Percentiles rank a stretch among this genome's conserved stretches.
Conservation (phyloP, 208 protist genomes). For the Leishmania tropica region DNA sequence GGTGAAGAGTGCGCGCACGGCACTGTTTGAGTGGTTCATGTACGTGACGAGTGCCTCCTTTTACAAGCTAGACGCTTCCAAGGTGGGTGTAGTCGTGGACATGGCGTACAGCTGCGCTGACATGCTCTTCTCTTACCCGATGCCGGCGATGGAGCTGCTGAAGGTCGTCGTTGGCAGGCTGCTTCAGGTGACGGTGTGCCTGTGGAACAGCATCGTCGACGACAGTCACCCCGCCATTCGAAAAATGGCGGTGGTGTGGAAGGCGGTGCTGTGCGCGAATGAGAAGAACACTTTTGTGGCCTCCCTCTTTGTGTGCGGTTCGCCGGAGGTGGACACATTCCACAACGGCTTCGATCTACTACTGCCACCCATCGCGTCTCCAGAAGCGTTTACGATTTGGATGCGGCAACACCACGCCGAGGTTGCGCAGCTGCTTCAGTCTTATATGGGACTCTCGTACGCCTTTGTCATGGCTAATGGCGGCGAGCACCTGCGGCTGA, state of each 20-base stretch:
- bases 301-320: constrained; percentile 20
- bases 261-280: constrained; percentile 34
- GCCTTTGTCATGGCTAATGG: constrained; percentile 30
- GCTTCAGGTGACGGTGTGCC: constrained; percentile 48
- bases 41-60: constrained; percentile 48
- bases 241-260: constrained; percentile 49
- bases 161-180: constrained; percentile 39
- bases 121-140: constrained; percentile 45
- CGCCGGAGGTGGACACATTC: constrained; percentile 14
- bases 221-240: constrained; percentile 15
- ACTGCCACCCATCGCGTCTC: constrained; percentile 14
- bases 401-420: constrained; percentile 23
- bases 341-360: constrained; percentile 37
- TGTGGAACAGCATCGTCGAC: constrained; percentile 22
- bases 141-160: constrained; percentile 53
- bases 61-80: constrained; percentile 36
- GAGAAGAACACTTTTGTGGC: constrained; percentile 8
- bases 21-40: constrained; percentile 71
- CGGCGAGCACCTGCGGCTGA: constrained; percentile 28
- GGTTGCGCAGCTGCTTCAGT: constrained; percentile 27
- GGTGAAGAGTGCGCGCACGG: constrained; percentile 30
- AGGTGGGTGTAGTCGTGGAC: constrained; percentile 44
- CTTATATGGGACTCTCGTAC: constrained; percentile 24
- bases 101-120: constrained; percentile 44
- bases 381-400: constrained; percentile 32